Percentiles rank a stretch among this genome's conserved stretches.
Conservation (phyloP, 2,329 filamentous ascomycete species). For the Botrytis squamosa region DNA sequence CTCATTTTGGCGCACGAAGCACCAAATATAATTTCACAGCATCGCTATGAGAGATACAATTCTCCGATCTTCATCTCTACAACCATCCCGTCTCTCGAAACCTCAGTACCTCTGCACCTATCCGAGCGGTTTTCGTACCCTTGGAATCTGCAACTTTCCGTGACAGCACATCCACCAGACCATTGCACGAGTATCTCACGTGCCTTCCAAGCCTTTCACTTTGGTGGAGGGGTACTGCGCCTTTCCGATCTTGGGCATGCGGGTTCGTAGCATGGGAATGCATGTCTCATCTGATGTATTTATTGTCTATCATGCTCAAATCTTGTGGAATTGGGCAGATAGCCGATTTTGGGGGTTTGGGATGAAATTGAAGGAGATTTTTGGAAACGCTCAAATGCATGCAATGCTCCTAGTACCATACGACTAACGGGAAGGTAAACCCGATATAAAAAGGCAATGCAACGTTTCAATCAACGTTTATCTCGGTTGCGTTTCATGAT, state of each 20-base stretch:
- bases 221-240: constrained; percentile 11
- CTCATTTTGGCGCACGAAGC: not conserved
- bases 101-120: constrained; percentile 1
- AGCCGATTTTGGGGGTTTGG: not conserved
- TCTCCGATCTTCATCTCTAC: constrained; percentile 17
- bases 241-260: constrained; percentile 3
- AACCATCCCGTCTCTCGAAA: not conserved
- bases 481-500: constrained; percentile 13
- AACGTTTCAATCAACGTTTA: constrained; percentile 15
- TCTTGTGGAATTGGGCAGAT: not conserved
- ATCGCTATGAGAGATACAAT: constrained; percentile 13
- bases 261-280: not conserved
- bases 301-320: not conserved
- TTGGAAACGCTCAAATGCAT: not conserved
- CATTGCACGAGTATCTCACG: constrained; percentile 17
- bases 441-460: not conserved
- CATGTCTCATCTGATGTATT: constrained; percentile 16
- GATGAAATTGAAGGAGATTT: not conserved
- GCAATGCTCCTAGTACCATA: not conserved
- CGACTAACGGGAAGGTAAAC: not conserved
- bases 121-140: constrained; percentile 17
- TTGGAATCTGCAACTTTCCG: constrained; percentile 19
- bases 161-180: constrained; percentile 17
- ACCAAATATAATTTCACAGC: constrained; percentile 1
- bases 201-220: constrained; percentile 10